Base-by-base conservation (phyloP, 2,329 filamentous ascomycete species). In the Ascocoryne sarcoides region DNA sequence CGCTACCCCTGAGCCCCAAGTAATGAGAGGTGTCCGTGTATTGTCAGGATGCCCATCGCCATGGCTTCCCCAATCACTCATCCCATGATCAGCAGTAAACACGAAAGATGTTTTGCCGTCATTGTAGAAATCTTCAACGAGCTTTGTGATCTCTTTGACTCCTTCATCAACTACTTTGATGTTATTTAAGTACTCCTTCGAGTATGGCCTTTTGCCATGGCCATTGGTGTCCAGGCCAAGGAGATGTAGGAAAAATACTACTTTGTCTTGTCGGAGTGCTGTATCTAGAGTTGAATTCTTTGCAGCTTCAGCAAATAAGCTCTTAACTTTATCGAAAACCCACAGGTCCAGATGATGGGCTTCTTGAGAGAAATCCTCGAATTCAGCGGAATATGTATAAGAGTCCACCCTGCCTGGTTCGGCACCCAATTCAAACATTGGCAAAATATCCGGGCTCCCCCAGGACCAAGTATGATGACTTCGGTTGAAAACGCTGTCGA, bases 31-130 rank as follows among this genome's bases (percentile, higher is more conserved):
- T 1, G 92, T 98, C 37, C 92, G 77, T 3, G 92, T 98, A 56
- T 96, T 98, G 61, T 98, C 85, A 0, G 92, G 92, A 62, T 98
- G 89, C 5, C 92, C 92, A 61, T 98, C 92, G 28, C 93, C 93
- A 60, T 98, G 93, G 53, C 89, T 96, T n/a, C 93, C 92, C 82
- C 84, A 95, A 62, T 98, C 92, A 57, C 87, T 96, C 92, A 98
- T 98, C 14, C 92, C 92, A 61, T 98, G 92, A 58, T 98, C 92
- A 5, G 92, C 92, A 1, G 93, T 98, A 59, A 98, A 98, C 12
- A 98, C 77, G 60, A 90, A 98, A 0, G 93, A 87, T 0, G 92
- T 96, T 61, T 92, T 81, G 40, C 76, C 82, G 52, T 88, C 82
- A 4, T 66, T 71, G 55, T 95, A 98, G 59, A 96, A 98, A 10